Evolutionary conservation across 1,284 basidiomycete species (phyloP).

Genomic region (Papiliotrema terrestris): DNA sequence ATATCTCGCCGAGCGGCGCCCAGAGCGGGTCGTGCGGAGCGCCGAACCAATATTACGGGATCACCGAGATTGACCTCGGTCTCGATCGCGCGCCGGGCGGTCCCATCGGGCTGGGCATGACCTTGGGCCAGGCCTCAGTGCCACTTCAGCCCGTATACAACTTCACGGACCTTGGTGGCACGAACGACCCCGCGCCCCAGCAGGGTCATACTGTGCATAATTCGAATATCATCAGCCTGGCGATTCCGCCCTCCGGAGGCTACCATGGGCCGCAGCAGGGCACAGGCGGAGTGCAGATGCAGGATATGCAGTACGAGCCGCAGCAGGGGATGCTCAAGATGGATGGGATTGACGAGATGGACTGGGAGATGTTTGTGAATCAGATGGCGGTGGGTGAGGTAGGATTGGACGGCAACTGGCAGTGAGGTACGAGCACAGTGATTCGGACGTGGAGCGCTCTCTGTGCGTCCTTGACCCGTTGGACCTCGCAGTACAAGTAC

Average conservation of each 20-base stretch:
- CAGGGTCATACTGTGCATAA: background rate
- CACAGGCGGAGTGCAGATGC: background rate
- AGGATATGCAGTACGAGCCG: background rate
- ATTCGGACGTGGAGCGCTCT: no score
- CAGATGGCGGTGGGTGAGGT: background rate
- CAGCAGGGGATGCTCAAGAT: background rate
- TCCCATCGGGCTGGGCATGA: background rate
- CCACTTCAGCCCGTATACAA: no score
- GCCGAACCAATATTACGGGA: background rate
- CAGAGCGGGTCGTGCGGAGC: no score
- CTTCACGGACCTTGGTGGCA: no score
- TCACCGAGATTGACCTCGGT: background rate
- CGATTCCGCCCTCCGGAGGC: no score
- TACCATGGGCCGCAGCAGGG: background rate
- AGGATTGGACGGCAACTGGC: no score
- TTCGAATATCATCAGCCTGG: background rate
- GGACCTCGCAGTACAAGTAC: no score
- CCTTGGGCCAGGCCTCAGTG: background rate
- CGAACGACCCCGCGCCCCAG: background rate
- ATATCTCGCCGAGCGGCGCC: background rate
- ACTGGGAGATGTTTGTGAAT: conserved; percentile 4
- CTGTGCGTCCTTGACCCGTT: no score
- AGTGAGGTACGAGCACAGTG: no score
- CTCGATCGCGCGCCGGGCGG: background rate
- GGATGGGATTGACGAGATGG: background rate